phyloP scores from a whole-genome alignment of 768 basidiomycete genomes.

The Lactarius quietus region DNA sequence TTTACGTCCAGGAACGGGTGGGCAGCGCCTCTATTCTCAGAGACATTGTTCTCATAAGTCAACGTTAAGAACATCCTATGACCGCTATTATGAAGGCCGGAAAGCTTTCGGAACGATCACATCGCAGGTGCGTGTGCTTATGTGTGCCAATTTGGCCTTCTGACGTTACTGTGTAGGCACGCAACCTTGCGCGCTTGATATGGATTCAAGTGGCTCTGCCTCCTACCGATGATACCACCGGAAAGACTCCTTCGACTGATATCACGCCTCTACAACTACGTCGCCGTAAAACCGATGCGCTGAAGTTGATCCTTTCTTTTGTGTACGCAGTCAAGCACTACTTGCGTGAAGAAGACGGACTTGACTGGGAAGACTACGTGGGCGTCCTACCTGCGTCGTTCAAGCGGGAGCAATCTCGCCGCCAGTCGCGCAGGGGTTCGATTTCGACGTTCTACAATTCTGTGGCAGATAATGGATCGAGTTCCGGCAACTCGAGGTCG shows the following conservation, averaged over 20 bases:
- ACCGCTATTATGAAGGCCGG: conserved; percentile 86
- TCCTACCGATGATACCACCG: conserved; percentile 49
- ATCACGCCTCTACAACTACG: conserved; percentile 52
- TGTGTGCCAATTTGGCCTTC: neutral
- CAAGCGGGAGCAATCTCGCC: conserved; percentile 34
- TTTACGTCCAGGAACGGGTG: conserved; percentile 56
- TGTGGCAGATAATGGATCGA: conserved; percentile 24
- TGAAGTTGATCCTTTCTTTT: conserved; percentile 68
- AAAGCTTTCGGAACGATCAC: conserved; percentile 74
- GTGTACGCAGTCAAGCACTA: conserved; percentile 76
- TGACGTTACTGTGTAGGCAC: conserved; percentile 39
- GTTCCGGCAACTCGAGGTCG: conserved; percentile 17
- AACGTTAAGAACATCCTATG: conserved; percentile 69
- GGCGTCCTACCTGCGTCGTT: conserved; percentile 66
- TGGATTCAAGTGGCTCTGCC: conserved; percentile 79
- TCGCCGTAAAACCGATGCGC: conserved; percentile 61
- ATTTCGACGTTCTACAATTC: conserved; percentile 36
- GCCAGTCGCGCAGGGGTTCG: conserved; percentile 33
- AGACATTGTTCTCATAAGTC: neutral
- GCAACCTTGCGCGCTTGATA: conserved; percentile 71
- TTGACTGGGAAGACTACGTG: conserved; percentile 61
- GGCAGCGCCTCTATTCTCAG: neutral
- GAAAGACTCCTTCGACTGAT: conserved; percentile 47
- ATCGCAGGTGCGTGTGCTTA: conserved; percentile 46
- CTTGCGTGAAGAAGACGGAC: conserved; percentile 78